Base-by-base conservation (phyloP, 805 yeast genomes). In the Hanseniaspora nectarophila region DNA sequence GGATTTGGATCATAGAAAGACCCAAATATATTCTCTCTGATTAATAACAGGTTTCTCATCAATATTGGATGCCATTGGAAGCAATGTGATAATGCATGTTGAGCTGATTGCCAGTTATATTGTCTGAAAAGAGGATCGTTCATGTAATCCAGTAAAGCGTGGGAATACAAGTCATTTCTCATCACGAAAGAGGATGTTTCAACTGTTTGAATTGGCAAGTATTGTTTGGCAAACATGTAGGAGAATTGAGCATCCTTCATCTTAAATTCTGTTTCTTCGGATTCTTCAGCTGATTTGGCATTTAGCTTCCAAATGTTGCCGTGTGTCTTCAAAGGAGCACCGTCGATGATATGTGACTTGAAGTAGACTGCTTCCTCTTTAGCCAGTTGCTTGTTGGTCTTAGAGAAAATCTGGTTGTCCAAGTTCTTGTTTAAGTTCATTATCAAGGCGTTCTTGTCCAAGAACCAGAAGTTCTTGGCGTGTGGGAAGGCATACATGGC, bases 401-500 rank as follows among this genome's bases (percentile, higher is more conserved):
- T 74, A 26, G 74, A 72, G 49, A 86, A 65, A 42, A 90, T 63
- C 57, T 82, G 78, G 21, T 76, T 70, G 44, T 74, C 67, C 32
- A 90, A 60, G 55, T 85, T 78, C 37, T 82, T 70, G 48, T 75
- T 75, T 54, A 78, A 69, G 55, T 85, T 77, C 86, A 85, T 82
- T 54, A 90, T 80, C 49, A 87, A 67, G 0, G 90, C 79, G 60
- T 82, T 79, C 57, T 84, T 77, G 63, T 86, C 95, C 42, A 92
- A 63, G 61, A 80, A 89, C 92, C 97, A 85, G 61, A 89, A 81
- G 72, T 86, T 83, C 63, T 85, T 79, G n/a, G 96, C 84, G 45
- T 81, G 72, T 1, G 97, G 97, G 70, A 88, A 88, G 0, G 95
- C 92, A 64, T 77, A 78, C 82, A 90, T 80, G n/a, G 97, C 97